Base-by-base conservation (phyloP, 495 filamentous ascomycete species). In the Geopyxis carbonaria region DNA sequence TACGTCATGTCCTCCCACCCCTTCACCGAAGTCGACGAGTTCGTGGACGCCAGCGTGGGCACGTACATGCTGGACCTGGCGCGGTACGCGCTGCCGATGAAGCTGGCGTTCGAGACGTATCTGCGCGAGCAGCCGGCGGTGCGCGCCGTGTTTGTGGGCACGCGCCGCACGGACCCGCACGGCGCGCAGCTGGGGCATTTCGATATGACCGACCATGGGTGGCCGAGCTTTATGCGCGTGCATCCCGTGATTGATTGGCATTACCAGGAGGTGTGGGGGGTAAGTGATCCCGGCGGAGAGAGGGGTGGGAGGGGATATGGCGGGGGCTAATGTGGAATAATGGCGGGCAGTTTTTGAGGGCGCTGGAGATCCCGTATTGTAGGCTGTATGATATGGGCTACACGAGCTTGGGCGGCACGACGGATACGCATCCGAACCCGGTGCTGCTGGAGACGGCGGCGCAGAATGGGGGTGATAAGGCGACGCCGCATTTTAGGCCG, bases 241-340 rank as follows among this genome's bases (percentile, higher is more conserved):
- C 84, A 95, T 62, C 89, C 89, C 0, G 78, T 97, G 6, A 82
- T 97, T 53, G 89, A 95, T 53, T 94, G 89, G 91, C 80, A 87
- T 57, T 97, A 93, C 61, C 73, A 72, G 11, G 87, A 95, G 58
- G 85, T 97, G 42, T 93, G 89, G 91, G 69, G 76, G 4, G 76
- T 78, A 46, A 60, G 75, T 73, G 25, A 31, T 38, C 13, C 22
- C 2, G 27, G 27, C 22, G 36, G 36, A 39, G n/a, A 37, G 13
- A 23, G 2, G 28, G n/a, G 14, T 10, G 3, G 18, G 25, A 11
- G 2, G 1, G 34, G 34, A 23, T 37, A 10, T n/a, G 34, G 34
- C n/a, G 5, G 13, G 21, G 20, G 9, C 9, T 13, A 28, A 28
- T n/a, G 21, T 21, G 43, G n/a, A 39, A 20, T 55, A 38, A 61